These are phyloP conservation scores for Geotrichum histeridarum DNA, from an alignment of 1,139 yeast genomes.

Conservation along the genomic window DNA sequence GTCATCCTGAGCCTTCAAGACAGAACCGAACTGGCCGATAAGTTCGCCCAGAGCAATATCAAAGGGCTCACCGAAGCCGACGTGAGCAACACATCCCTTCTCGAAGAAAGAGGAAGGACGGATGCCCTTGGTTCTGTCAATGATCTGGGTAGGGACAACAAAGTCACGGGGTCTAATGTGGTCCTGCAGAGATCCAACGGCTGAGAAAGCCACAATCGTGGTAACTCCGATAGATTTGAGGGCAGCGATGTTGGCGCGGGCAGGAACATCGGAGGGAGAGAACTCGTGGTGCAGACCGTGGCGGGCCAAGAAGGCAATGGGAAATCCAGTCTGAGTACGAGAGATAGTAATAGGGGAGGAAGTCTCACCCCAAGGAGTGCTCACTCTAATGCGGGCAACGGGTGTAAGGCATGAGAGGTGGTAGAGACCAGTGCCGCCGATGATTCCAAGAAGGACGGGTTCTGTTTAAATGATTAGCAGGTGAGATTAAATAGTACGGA, in stretches of 20 bases:
- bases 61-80: slow-evolving; percentile 95
- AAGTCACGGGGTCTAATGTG: slow-evolving; percentile 91
- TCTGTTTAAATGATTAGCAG: slow-evolving; percentile 34
- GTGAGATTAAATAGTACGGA: not conserved
- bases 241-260: slow-evolving; percentile 93
- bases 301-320: slow-evolving; percentile 90
- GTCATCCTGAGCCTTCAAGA: slow-evolving; percentile 45
- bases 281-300: slow-evolving; percentile 88
- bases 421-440: slow-evolving; percentile 98
- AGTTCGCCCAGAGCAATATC: slow-evolving; percentile 66
- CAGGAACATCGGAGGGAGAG: slow-evolving; percentile 88
- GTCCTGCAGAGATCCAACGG: slow-evolving; percentile 90
- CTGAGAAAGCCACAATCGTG: slow-evolving; percentile 86
- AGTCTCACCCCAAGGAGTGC: slow-evolving; percentile 97
- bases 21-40: slow-evolving; percentile 55
- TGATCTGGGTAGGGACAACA: slow-evolving; percentile 89
- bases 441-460: slow-evolving; percentile 74
- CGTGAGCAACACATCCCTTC: slow-evolving; percentile 92
- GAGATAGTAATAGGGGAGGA: slow-evolving; percentile 91
- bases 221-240: slow-evolving; percentile 80
- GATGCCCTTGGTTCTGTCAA: slow-evolving; percentile 94
- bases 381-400: slow-evolving; percentile 71
- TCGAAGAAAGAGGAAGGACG: slow-evolving; percentile 88
- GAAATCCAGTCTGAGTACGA: slow-evolving; percentile 66
- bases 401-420: slow-evolving; percentile 76